A percentile compares a stretch with the other conserved stretches of the same genome.
These are phyloP conservation scores for Ceratobasidium sp. DNA, from an alignment of 1,284 basidiomycete genomes.

Conservation along the genomic window DNA sequence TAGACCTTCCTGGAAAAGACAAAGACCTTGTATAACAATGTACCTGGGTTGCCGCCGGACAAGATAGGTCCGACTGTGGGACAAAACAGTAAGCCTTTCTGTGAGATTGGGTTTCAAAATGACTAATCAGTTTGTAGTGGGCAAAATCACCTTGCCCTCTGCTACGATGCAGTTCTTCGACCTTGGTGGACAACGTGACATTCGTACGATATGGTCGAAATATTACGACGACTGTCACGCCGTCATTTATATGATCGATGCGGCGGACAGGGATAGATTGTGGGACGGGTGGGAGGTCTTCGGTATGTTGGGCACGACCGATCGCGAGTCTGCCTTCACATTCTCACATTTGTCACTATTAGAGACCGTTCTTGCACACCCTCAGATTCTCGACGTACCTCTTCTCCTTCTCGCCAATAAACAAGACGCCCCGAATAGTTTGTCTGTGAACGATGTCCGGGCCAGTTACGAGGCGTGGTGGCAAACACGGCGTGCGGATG, in stretches of 20 bases:
- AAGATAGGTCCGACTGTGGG: constrained; percentile 95
- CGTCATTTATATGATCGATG: constrained; percentile 92
- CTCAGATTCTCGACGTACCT: constrained; percentile 88
- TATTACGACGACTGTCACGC: constrained; percentile 97
- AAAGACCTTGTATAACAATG: constrained; percentile 90
- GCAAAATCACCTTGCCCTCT: constrained; percentile 90
- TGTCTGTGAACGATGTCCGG: constrained; percentile 89
- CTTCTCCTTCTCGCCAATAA: constrained; percentile 93
- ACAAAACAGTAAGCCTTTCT: constrained; percentile 81
- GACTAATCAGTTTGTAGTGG: constrained; percentile 68
- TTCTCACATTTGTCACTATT: constrained; percentile 45
- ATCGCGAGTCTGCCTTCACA: neutral
- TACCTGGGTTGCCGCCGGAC: constrained; percentile 84
- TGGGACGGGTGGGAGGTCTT: constrained; percentile 96
- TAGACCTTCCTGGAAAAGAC: constrained; percentile 93
- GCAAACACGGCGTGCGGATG: constrained; percentile 60
- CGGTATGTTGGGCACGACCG: constrained; percentile 66
- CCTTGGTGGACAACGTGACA: constrained; percentile 90
- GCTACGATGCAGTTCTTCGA: constrained; percentile 96
- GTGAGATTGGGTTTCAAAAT: neutral
- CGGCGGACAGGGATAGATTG: constrained; percentile 85
- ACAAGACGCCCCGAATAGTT: constrained; percentile 82
- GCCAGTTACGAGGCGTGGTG: constrained; percentile 92
- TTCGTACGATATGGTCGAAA: constrained; percentile 90
- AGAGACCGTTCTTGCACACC: constrained; percentile 88